Evolutionary conservation across 257 asterid species (phyloP).

Genomic region (Scutellaria barbata): DNA sequence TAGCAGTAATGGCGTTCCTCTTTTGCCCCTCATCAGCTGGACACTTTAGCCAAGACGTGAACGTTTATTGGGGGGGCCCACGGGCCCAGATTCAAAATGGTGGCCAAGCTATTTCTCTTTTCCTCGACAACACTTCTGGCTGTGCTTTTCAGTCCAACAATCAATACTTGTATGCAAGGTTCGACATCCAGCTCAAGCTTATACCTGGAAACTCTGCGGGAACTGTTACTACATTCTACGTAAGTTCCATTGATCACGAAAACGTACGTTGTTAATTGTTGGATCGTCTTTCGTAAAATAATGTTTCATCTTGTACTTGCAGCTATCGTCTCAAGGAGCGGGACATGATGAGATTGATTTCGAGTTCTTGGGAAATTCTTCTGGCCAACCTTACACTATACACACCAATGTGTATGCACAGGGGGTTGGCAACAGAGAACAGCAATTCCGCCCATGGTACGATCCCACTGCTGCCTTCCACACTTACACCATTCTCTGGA

Average conservation of each 20-base stretch:
- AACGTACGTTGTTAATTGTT: too few species aligned
- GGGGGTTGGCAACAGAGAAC: slow-evolving; percentile 61
- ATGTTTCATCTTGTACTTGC: not conserved
- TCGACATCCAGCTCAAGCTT: slow-evolving; percentile 71
- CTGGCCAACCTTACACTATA: slow-evolving; percentile 62
- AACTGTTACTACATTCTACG: slow-evolving; percentile 72
- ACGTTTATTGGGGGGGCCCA: slow-evolving; percentile 53
- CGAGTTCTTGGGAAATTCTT: slow-evolving; percentile 62
- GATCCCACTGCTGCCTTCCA: slow-evolving; percentile 63
- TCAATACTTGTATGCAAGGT: slow-evolving; percentile 49
- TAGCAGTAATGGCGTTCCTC: slow-evolving; percentile 39
- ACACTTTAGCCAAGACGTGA: slow-evolving; percentile 53
- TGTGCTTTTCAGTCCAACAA: slow-evolving; percentile 65
- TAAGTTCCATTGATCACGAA: slow-evolving; percentile 28
- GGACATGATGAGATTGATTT: slow-evolving; percentile 69
- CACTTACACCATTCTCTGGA: slow-evolving; percentile 68
- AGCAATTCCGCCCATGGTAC: slow-evolving; percentile 73
- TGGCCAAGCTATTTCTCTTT: slow-evolving; percentile 54
- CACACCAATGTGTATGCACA: slow-evolving; percentile 57
- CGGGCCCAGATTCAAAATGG: slow-evolving; percentile 45
- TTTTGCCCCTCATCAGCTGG: slow-evolving; percentile 52
- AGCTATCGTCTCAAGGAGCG: slow-evolving; percentile 57
- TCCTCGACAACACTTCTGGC: slow-evolving; percentile 67
- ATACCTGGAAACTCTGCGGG: slow-evolving; percentile 72
- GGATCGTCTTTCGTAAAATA: not conserved